Evolutionary conservation across 768 basidiomycete genomes (phyloP).

Genomic region (Suillus weaverae): DNA sequence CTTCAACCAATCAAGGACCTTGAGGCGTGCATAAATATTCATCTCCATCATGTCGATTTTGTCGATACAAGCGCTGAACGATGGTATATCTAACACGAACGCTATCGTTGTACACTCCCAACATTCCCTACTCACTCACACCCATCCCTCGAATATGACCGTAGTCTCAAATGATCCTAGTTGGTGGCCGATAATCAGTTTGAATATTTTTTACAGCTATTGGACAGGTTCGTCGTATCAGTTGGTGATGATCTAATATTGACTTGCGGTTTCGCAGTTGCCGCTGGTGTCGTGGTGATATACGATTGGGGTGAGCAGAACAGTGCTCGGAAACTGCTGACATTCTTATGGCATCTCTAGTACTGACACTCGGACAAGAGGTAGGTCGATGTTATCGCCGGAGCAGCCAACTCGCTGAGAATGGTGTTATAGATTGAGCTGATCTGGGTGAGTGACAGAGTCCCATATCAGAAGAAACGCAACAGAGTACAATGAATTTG

Average conservation of each 20-base stretch:
- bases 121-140: background rate
- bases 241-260: background rate
- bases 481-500: background rate
- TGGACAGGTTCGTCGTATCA: background rate
- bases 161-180: background rate
- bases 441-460: too few relatives aligned
- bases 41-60: background rate
- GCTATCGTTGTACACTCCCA: background rate
- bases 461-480: background rate
- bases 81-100: background rate
- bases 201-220: background rate
- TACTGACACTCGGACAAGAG: too few relatives aligned
- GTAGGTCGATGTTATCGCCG: too few relatives aligned
- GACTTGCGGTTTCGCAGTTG: background rate
- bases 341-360: too few relatives aligned
- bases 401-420: too few relatives aligned
- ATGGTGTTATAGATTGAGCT: too few relatives aligned
- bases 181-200: background rate
- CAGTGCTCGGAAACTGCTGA: too few relatives aligned
- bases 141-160: background rate
- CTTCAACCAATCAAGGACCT: too few relatives aligned
- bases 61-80: background rate
- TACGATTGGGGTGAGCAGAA: too few relatives aligned
- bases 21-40: too few relatives aligned
- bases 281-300: too few relatives aligned